Conservation (phyloP, 805 yeast species). For the Kurtzmaniella cleridarum region DNA sequence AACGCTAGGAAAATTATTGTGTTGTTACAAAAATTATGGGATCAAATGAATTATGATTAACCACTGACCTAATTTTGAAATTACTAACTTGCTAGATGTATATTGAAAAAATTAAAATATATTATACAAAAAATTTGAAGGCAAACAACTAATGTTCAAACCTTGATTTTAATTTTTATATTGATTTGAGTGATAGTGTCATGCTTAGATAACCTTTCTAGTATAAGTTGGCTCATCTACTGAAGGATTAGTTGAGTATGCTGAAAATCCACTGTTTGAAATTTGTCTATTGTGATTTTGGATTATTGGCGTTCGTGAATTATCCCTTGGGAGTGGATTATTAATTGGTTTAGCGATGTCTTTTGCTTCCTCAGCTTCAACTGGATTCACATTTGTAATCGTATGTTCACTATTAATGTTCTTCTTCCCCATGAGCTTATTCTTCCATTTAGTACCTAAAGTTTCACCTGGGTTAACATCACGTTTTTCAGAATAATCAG, state of each 20-base stretch:
- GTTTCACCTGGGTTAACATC: slow-evolving; percentile 7
- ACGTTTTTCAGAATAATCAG: slow-evolving; percentile 2
- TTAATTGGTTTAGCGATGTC: slow-evolving; percentile 3
- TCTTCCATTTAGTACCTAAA: slow-evolving; percentile 39
- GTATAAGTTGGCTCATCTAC: slow-evolving; percentile 20
- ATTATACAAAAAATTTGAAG: slow-evolving; percentile 1
- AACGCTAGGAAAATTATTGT: slow-evolving; percentile 7
- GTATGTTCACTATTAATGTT: slow-evolving; percentile 21
- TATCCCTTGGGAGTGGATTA: slow-evolving; percentile 4
- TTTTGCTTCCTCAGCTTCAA: slow-evolving; percentile 6
- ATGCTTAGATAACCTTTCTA: slow-evolving; percentile 17
- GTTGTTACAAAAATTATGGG: slow-evolving; percentile 13
- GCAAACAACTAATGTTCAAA: slow-evolving; percentile 1
- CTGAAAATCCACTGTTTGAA: slow-evolving; percentile 14
- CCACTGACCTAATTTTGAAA: not conserved
- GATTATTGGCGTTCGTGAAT: slow-evolving; percentile 7
- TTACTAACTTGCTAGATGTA: not conserved
- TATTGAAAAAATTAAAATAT: not conserved
- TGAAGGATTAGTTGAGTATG: slow-evolving; percentile 10
- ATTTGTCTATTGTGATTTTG: slow-evolving; percentile 19
- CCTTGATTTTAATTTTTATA: not conserved
- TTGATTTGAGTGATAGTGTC: not conserved
- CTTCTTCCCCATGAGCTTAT: slow-evolving; percentile 32
- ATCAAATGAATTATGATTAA: slow-evolving; percentile 2
- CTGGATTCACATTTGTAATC: slow-evolving; percentile 14